Evolutionary conservation across 306 rosid genomes (phyloP), one percentile per base, ranked within the genome.

Genomic region (Sicyos edulis): DNA sequence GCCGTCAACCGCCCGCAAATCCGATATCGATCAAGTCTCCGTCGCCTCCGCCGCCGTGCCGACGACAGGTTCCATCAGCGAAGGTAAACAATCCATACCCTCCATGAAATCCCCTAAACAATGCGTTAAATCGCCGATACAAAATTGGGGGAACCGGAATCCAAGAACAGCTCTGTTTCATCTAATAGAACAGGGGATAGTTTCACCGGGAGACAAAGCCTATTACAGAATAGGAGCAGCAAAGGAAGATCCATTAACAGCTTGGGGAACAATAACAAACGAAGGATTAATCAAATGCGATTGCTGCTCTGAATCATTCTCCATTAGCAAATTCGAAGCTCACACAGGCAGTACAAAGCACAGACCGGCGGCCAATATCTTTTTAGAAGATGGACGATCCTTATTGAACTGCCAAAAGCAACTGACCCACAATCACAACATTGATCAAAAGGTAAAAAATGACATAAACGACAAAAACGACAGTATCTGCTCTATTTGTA

Each of bases 291-390:
- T 91, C 9, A 15, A 26, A 14, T 91, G 96, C 72, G 84, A 84
- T 21, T 91, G 97, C 50, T 91, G 97, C 72, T 63, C 24, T 0
- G 4, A 24, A 16, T 8, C 70, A 7, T 84, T 85, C 64, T 14
- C 76, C 37, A 80, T 78, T 44, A 77, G 82, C 64, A 60, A 53
- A 3, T 91, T 88, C 50, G 96, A 88, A 79, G 81, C 62, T 29
- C 97, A 91, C 64, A 86, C 83, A 3, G 82, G 87, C 12, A 78
- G 92, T 71, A 77, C 83, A 26, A 80, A 75, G 5, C 97, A 76
- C 54, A 79, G 87, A 50, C 96, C 97, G 4, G 74, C 86, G 2
- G 80, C 86, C 9, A 78, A 73, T 54, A 88, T 88, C 53, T 61
- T 79, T 29, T 69, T 91, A 29, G 87, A 86, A 58, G 88, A 87